Evolutionary conservation across 1,139 yeast species (phyloP), one percentile per base, ranked within the genome.

Genomic region (Candida mesenterica): DNA sequence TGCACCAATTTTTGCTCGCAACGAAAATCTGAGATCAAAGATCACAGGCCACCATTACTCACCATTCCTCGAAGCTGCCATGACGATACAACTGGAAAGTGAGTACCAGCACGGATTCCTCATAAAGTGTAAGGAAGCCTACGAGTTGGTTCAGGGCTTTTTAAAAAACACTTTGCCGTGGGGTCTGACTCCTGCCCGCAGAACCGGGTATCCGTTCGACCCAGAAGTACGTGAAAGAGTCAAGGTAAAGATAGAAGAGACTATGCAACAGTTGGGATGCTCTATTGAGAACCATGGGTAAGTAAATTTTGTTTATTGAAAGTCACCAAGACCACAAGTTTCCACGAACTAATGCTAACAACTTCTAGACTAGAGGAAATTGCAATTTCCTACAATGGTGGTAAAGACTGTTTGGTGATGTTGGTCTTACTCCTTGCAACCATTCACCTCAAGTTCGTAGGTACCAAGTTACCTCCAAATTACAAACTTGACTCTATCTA

Each of bases 371-470:
- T 75, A 24, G 68, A 68, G 10, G 79, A 85, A 43, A 60, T 87
- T 4, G 82, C 95, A 3, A 65, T 88, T 5, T 82, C 94, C 4
- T 88, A 83, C 58, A 88, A 88, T 52, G 96, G 96, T 5, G 96
- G 96, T 2, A 88, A 88, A 51, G 96, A 88, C 59, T 88, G 96
- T 49, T 68, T 86, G 23, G 96, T 87, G 30, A 82, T 87, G 86
- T 68, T 88, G 31, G 64, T 85, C 10, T 55, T 88, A 2, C 72
- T 82, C 26, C 60, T 85, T 38, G 80, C 88, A 1, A 75, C 79
- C 4, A 63, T 83, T 4, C 72, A 76, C 49, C 57, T 59, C 26
- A 60, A 61, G 39, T 53, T 48, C 39, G 34, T 42, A 3, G 37
- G 31, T 13, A 43, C 44, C 4, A 35, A 31, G 30, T 44, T 62